phyloP scores from a whole-genome alignment of 371 early-diverging fungal genomes.

The Lichtheimia corymbifera region DNA sequence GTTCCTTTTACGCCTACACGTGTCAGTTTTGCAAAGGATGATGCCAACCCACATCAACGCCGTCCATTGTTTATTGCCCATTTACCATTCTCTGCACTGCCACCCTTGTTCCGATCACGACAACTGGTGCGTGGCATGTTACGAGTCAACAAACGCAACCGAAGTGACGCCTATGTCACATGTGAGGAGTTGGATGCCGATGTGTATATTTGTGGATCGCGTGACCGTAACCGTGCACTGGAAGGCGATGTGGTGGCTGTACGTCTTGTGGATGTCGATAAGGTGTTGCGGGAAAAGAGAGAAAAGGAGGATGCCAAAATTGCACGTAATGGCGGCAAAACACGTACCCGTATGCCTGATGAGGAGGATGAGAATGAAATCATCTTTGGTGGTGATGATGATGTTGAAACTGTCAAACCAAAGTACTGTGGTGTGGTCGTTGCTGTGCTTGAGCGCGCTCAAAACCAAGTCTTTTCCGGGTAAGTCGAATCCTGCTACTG shows the following conservation, averaged over 20 bases:
- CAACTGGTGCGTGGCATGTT: slow-evolving; percentile 65
- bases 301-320: slow-evolving; percentile 49
- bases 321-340: slow-evolving; percentile 48
- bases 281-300: slow-evolving; percentile 56
- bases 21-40: slow-evolving; percentile 41
- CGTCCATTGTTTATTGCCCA: slow-evolving; percentile 57
- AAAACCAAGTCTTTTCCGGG: slow-evolving; percentile 66
- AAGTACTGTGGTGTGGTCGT: slow-evolving; percentile 66
- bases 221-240: slow-evolving; percentile 81
- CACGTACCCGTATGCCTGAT: slow-evolving; percentile 36
- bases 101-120: slow-evolving; percentile 45
- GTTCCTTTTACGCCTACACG: slow-evolving; percentile 48
- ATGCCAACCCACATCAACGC: slow-evolving; percentile 49
- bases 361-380: slow-evolving; percentile 48
- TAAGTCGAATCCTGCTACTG: slow-evolving; percentile 8
- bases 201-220: slow-evolving; percentile 74
- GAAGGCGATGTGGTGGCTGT: slow-evolving; percentile 87
- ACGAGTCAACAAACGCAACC: slow-evolving; percentile 80
- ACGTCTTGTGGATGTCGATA: slow-evolving; percentile 65
- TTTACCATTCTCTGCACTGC: slow-evolving; percentile 54
- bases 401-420: slow-evolving; percentile 51
- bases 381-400: slow-evolving; percentile 53
- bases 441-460: slow-evolving; percentile 62
- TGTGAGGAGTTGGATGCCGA: slow-evolving; percentile 64
- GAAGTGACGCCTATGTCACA: slow-evolving; percentile 84